Conservation (phyloP, 495 filamentous ascomycete genomes). For the Penicillium pancosmium region DNA sequence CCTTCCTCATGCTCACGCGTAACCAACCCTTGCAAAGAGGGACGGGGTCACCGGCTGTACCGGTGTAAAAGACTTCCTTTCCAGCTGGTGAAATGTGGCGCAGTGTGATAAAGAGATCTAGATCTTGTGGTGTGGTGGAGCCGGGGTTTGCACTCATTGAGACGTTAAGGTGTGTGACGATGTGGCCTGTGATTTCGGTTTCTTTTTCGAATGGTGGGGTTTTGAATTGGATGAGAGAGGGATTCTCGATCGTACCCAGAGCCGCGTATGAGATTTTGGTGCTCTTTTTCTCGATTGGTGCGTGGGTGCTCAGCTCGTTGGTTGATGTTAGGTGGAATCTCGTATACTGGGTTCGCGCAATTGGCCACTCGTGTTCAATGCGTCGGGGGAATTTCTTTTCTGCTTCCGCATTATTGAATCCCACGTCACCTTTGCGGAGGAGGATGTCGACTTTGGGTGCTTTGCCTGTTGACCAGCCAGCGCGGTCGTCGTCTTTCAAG, state of each 20-base stretch:
- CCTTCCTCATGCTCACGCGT: conserved; percentile 56
- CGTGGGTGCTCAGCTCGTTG: conserved; percentile 27
- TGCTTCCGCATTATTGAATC: conserved; percentile 60
- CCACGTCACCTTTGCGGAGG: conserved; percentile 63
- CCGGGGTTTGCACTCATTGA: conserved; percentile 49
- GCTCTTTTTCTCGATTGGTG: conserved; percentile 10
- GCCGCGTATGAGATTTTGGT: conserved; percentile 55
- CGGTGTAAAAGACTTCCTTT: conserved; percentile 66
- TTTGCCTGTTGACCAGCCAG: conserved; percentile 62
- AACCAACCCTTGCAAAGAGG: conserved; percentile 46
- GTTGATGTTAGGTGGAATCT: conserved; percentile 54
- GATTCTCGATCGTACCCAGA: conserved; percentile 52
- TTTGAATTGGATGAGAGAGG: conserved; percentile 52
- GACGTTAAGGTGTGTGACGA: conserved; percentile 62
- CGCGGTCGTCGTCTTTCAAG: conserved; percentile 62
- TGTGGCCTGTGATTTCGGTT: conserved; percentile 68
- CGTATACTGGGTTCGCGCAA: conserved; percentile 61
- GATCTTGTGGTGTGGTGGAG: conserved; percentile 47
- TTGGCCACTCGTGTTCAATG: conserved; percentile 65
- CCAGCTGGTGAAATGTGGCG: conserved; percentile 57
- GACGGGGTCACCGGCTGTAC: conserved; percentile 50
- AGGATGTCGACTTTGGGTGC: conserved; percentile 58
- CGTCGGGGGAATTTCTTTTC: conserved; percentile 55
- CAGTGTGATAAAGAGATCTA: conserved; percentile 68
- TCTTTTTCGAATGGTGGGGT: conserved; percentile 56